These are phyloP conservation scores for Pilasporangium apinafurcum DNA, from an alignment of 352 stramenopile species.

Conservation along the genomic window DNA sequence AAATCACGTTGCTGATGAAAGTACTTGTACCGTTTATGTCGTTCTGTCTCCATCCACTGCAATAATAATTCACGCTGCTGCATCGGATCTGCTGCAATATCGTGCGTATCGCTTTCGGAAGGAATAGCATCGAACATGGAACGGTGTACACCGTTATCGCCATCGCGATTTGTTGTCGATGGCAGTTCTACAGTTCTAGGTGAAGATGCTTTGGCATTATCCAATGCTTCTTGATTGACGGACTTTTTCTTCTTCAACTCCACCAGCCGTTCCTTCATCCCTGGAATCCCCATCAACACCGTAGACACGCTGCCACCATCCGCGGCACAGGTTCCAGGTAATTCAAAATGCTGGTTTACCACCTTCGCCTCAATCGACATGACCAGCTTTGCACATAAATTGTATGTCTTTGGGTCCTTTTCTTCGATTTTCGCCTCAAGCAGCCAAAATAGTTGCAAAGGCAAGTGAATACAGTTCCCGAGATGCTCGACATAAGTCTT, in stretches of 20 bases:
- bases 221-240: conserved; percentile 1
- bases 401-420: conserved; percentile 67
- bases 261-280: conserved; percentile 40
- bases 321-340: conserved; percentile 19
- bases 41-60: conserved; percentile 74
- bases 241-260: conserved; percentile 15
- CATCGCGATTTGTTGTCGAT: too few species aligned
- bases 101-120: neutral
- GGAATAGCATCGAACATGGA: too few species aligned
- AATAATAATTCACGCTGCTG: conserved; percentile 48
- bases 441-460: conserved; percentile 66
- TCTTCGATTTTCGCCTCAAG: conserved; percentile 74
- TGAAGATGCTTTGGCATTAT: conserved; percentile 1
- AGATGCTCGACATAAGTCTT: conserved; percentile 74
- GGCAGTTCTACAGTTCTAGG: conserved; percentile 3
- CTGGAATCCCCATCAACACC: conserved; percentile 46
- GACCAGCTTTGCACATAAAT: conserved; percentile 68
- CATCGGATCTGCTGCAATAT: conserved; percentile 3
- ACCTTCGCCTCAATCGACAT: conserved; percentile 83
- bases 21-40: conserved; percentile 73
- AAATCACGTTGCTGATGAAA: conserved; percentile 79
- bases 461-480: conserved; percentile 76
- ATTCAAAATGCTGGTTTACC: conserved; percentile 73
- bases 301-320: conserved; percentile 35
- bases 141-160: too few species aligned